phyloP scores from a whole-genome alignment of 495 filamentous ascomycete genomes.

The Beverwykella pulmonaria region DNA sequence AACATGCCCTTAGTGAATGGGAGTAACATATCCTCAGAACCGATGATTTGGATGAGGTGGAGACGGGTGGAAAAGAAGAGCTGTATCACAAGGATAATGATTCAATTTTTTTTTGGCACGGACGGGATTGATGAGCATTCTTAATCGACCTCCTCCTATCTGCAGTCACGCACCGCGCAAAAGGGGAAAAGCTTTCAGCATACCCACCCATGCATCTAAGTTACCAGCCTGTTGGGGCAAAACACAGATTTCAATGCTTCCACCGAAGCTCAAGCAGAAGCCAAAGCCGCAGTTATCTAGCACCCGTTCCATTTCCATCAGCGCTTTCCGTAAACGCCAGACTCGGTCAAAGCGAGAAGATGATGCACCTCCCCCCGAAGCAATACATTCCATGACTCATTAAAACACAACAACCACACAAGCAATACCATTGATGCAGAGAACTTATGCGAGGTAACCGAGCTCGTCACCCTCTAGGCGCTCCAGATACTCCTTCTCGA shows the following conservation, averaged over 20 bases:
- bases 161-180: background rate
- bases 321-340: constrained; percentile 1
- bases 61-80: no score
- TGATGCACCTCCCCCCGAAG: background rate
- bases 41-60: no score
- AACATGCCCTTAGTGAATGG: no score
- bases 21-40: no score
- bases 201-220: constrained; percentile 1
- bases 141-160: constrained; percentile 1
- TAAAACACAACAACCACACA: background rate
- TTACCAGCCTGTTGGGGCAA: background rate
- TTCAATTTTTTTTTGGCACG: no score
- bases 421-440: background rate
- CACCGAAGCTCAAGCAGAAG: background rate
- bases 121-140: constrained; percentile 10
- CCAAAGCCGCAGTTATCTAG: constrained; percentile 1
- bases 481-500: constrained; percentile 99
- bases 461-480: constrained; percentile 91
- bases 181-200: background rate
- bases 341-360: background rate
- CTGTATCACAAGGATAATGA: no score
- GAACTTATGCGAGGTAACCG: constrained; percentile 78
- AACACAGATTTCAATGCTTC: background rate
- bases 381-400: constrained; percentile 18
- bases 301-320: background rate